A percentile compares a stretch with the other conserved stretches of the same genome.
Evolutionary conservation across 495 filamentous ascomycete genomes (phyloP).

Genomic region (Xylaria castorea): DNA sequence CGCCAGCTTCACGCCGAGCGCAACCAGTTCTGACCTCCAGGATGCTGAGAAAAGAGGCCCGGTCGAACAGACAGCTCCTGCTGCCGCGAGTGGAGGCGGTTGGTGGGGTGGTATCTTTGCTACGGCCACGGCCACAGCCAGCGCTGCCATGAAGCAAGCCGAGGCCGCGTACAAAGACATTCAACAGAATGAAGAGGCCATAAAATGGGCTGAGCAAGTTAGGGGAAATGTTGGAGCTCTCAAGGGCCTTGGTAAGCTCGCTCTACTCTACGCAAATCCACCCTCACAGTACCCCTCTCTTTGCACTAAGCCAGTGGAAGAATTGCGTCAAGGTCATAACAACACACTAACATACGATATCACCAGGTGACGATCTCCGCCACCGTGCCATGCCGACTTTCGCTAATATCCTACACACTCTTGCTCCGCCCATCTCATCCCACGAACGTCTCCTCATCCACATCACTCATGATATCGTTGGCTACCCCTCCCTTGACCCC

Average conservation of each 20-base stretch:
- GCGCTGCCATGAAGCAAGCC: slow-evolving; percentile 90
- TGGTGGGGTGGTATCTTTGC: slow-evolving; percentile 92
- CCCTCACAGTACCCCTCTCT: background rate
- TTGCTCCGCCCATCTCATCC: slow-evolving; percentile 95
- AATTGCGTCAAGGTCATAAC: background rate
- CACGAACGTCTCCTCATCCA: slow-evolving; percentile 98
- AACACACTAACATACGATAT: slow-evolving; percentile 30
- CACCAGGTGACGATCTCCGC: slow-evolving; percentile 83
- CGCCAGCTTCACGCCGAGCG: slow-evolving; percentile 61
- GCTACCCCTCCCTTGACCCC: slow-evolving; percentile 93
- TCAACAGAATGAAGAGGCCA: slow-evolving; percentile 93
- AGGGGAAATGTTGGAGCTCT: slow-evolving; percentile 88
- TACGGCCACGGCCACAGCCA: slow-evolving; percentile 66
- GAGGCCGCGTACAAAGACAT: slow-evolving; percentile 94
- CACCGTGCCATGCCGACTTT: slow-evolving; percentile 93
- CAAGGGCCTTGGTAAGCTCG: slow-evolving; percentile 74
- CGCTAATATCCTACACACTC: slow-evolving; percentile 88
- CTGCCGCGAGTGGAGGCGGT: slow-evolving; percentile 63
- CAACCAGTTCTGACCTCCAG: slow-evolving; percentile 57
- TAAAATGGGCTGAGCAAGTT: slow-evolving; percentile 94
- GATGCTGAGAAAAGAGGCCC: slow-evolving; percentile 58
- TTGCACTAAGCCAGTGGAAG: background rate
- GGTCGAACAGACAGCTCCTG: slow-evolving; percentile 46
- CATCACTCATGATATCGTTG: slow-evolving; percentile 92
- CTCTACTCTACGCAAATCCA: background rate